A percentile compares a stretch with the other conserved stretches of the same genome.
These are phyloP conservation scores for Haplosporangium sp. DNA, from an alignment of 371 early-diverging fungal species.

Conservation along the genomic window DNA sequence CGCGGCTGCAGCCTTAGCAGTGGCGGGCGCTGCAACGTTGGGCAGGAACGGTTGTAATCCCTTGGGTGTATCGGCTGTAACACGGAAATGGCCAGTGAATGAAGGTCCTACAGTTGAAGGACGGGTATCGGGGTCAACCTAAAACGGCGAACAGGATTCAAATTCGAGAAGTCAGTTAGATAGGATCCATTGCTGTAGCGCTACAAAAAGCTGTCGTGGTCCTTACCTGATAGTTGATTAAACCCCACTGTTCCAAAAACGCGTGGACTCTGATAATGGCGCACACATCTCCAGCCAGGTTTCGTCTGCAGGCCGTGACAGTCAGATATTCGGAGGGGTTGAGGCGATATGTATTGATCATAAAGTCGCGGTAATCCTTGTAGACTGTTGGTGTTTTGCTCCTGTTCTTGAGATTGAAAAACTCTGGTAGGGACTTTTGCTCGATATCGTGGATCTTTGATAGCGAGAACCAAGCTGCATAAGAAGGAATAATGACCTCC, in stretches of 20 bases:
- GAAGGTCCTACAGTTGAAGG: conserved; percentile 96
- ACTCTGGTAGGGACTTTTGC: conserved; percentile 92
- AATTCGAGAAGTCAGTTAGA: neutral
- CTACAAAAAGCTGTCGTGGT: neutral
- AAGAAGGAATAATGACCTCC: conserved; percentile 84
- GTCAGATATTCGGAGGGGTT: conserved; percentile 96
- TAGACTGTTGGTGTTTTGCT: conserved; percentile 93
- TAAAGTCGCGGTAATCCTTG: conserved; percentile 97
- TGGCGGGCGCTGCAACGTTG: conserved; percentile 32
- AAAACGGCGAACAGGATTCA: neutral
- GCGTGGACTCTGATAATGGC: conserved; percentile 97
- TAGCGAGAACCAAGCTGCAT: conserved; percentile 95
- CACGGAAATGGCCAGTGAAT: conserved; percentile 95
- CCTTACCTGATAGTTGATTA: conserved; percentile 96
- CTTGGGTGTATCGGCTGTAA: conserved; percentile 96
- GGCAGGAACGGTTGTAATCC: conserved; percentile 91
- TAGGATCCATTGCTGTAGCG: too few relatives aligned
- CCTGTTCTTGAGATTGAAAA: conserved; percentile 91
- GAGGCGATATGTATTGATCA: conserved; percentile 96
- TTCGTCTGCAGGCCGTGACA: conserved; percentile 95
- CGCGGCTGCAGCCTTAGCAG: conserved; percentile 16
- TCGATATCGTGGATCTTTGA: conserved; percentile 90
- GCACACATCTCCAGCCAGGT: conserved; percentile 97
- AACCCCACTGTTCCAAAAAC: conserved; percentile 99
- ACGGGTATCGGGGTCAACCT: conserved; percentile 91